phyloP scores from a whole-genome alignment of 768 basidiomycete species.

The Rhodocollybia butyracea region DNA sequence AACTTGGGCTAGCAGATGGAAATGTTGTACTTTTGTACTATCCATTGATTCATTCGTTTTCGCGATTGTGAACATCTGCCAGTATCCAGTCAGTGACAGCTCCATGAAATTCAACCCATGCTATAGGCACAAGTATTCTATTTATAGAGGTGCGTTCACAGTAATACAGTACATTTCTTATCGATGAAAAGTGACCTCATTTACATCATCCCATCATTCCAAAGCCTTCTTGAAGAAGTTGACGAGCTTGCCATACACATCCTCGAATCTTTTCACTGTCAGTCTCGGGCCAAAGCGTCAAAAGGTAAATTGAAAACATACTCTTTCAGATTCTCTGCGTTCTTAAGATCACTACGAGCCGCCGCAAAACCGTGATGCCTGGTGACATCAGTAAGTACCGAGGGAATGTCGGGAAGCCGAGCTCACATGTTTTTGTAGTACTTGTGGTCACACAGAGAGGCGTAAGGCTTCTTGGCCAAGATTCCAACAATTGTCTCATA shows the following conservation, averaged over 20 bases:
- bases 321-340: constrained; percentile 57
- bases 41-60: too few species aligned
- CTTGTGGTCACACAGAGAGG: constrained; percentile 46
- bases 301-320: constrained; percentile 21
- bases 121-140: too few species aligned
- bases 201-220: neutral
- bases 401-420: neutral
- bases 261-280: constrained; percentile 35
- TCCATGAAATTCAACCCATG: too few species aligned
- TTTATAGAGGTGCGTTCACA: too few species aligned
- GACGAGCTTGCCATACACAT: constrained; percentile 52
- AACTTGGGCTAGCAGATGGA: neutral
- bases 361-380: constrained; percentile 68
- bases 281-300: neutral
- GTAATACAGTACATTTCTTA: too few species aligned
- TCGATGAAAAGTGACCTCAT: too few species aligned
- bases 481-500: constrained; percentile 47
- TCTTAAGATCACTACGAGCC: constrained; percentile 53
- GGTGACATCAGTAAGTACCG: too few species aligned
- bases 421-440: constrained; percentile 43
- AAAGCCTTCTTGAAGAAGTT: constrained; percentile 42
- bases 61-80: too few species aligned
- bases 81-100: too few species aligned
- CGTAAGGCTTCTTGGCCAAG: constrained; percentile 48
- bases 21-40: neutral